phyloP scores from a whole-genome alignment of 1,284 basidiomycete genomes.

The Cutaneotrichosporon sp. region DNA sequence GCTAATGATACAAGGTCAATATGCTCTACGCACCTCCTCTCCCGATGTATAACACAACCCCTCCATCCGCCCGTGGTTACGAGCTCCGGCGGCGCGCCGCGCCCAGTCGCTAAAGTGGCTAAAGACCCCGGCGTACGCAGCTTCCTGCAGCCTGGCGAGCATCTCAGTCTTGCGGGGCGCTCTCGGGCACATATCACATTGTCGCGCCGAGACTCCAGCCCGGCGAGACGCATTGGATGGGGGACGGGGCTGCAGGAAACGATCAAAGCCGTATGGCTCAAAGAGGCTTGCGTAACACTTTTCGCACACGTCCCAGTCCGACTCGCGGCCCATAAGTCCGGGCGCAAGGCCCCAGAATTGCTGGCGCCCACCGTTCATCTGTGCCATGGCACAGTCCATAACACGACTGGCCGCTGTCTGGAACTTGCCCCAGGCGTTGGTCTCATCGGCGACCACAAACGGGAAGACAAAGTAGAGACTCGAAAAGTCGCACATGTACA shows the following conservation, averaged over 20 bases:
- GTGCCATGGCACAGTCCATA: constrained; percentile 4
- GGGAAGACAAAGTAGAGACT: constrained; percentile 4
- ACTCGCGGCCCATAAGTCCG: background rate
- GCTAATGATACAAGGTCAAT: background rate
- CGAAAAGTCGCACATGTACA: constrained; percentile 7
- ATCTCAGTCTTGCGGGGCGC: background rate
- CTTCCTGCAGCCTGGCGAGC: background rate
- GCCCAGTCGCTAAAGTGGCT: background rate
- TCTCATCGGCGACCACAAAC: background rate
- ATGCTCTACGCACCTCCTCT: background rate
- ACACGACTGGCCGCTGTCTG: constrained; percentile 1
- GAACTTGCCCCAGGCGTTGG: background rate
- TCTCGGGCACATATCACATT: background rate
- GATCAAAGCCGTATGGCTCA: background rate
- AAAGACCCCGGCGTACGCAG: background rate
- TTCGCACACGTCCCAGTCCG: constrained; percentile 3
- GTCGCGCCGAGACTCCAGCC: background rate
- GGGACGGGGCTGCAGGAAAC: constrained; percentile 1
- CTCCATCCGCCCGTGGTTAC: background rate
- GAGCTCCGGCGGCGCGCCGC: background rate
- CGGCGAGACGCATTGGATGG: background rate
- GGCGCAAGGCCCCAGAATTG: background rate
- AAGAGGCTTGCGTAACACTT: constrained; percentile 6
- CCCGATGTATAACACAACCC: background rate
- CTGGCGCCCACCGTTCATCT: background rate